Base-by-base conservation (phyloP, 2,329 filamentous ascomycete genomes). In the Lecanoromycetidae sp. region DNA sequence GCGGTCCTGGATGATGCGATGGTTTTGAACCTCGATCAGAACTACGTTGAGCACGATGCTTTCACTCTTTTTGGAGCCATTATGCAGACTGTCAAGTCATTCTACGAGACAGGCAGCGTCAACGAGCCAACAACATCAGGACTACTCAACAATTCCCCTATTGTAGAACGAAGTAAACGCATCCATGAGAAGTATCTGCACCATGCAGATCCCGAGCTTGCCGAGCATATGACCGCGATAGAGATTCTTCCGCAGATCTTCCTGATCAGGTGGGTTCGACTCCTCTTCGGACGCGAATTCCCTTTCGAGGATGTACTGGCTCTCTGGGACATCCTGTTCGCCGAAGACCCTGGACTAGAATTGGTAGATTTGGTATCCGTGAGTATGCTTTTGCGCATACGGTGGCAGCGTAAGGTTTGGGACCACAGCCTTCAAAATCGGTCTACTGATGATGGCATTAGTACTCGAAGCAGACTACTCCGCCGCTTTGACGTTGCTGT, bases 231-330 rank as follows among this genome's bases (percentile, higher is more conserved):
- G 15, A 80, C 80, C 49, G 76, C 78, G 50, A 80, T 95, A 38
- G 90, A 95, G 51, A 80, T 98, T 52, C 68, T 95, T n/a, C 91
- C 91, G 1, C 91, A 98, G 58, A 90, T 98, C 42, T 98, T 96
- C 60, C 69, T 96, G 20, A 93, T 96, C 84, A 87, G 91, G 48
- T 98, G 91, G 91, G 84, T 96, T 49, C 79, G 91, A 23, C 76
- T 98, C 1, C 68, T 98, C 0, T 96, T 96, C 59, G 88, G 90
- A 40, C 77, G 91, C 55, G 91, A 98, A 62, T 96, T 95, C 57
- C 79, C 86, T 0, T 93, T 96, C 52, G 79, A 88, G 45, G 79
- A 94, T 52, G 75, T 88, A 33, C 74, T 98, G 30, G 70, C 77
- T 19, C 74, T 98, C 47, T 98, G 91, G 91, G 91, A 98, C 65